These are phyloP conservation scores for Golubevia sp. DNA, from an alignment of 1,284 basidiomycete species.

Conservation along the genomic window DNA sequence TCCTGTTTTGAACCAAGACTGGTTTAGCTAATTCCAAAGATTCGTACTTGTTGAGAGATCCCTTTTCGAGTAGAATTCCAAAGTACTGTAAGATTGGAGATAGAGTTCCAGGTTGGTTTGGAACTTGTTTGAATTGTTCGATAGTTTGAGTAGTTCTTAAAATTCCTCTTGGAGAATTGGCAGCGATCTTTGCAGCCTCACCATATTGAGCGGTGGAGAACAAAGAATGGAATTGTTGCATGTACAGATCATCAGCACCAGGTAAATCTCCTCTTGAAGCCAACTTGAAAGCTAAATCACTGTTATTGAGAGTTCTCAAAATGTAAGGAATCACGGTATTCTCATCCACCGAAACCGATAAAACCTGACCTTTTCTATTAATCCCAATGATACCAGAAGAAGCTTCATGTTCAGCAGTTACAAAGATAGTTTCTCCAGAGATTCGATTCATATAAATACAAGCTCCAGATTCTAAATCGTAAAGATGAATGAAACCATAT, in stretches of 20 bases:
- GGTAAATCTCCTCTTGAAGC: slow-evolving; percentile 96
- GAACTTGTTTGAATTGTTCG: slow-evolving; percentile 95
- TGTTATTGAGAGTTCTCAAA: slow-evolving; percentile 90
- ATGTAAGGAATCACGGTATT: slow-evolving; percentile 95
- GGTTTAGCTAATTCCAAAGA: slow-evolving; percentile 95
- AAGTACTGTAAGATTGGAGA: slow-evolving; percentile 99
- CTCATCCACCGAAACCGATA: slow-evolving; percentile 96
- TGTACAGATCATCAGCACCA: slow-evolving; percentile 95
- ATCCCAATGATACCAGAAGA: slow-evolving; percentile 97
- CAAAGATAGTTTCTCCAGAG: slow-evolving; percentile 98
- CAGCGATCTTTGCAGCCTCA: slow-evolving; percentile 98
- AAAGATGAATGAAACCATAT: slow-evolving; percentile 98
- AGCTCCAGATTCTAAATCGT: slow-evolving; percentile 96
- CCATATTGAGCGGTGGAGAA: slow-evolving; percentile 88
- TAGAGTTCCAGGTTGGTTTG: slow-evolving; percentile 83
- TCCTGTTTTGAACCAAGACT: slow-evolving; percentile 93
- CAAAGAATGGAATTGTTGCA: slow-evolving; percentile 91
- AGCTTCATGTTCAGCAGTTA: slow-evolving; percentile 93
- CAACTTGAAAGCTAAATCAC: slow-evolving; percentile 96
- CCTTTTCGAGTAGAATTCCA: slow-evolving; percentile 95
- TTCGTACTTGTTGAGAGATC: slow-evolving; percentile 95
- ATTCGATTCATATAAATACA: slow-evolving; percentile 99
- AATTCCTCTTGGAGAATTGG: slow-evolving; percentile 95
- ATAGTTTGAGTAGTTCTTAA: slow-evolving; percentile 94
- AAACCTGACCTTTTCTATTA: slow-evolving; percentile 98